Evolutionary conservation across 192 early-diverging fungal species (phyloP).

Genomic region (Backusella sp.): DNA sequence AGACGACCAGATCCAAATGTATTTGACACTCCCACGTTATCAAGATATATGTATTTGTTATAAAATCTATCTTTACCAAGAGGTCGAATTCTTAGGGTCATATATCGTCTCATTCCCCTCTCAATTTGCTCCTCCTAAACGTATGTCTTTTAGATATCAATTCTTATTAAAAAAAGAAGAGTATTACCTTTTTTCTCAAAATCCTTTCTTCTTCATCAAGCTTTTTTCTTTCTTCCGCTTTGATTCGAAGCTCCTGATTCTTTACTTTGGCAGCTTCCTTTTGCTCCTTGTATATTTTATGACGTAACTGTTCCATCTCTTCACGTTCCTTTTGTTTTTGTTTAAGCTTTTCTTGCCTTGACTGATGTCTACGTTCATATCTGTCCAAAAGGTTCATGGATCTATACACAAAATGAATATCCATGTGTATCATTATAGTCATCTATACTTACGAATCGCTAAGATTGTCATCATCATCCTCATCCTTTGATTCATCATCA

Average conservation of each 20-base stretch:
- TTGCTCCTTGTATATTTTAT: constrained; percentile 38
- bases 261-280: constrained; percentile 38
- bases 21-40: constrained; percentile 63
- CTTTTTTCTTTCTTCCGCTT: constrained; percentile 42
- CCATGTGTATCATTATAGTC: neutral
- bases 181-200: constrained; percentile 35
- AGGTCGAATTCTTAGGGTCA: constrained; percentile 63
- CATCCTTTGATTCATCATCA: constrained; percentile 8
- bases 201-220: constrained; percentile 54
- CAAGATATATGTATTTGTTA: constrained; percentile 89
- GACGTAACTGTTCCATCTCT: constrained; percentile 39
- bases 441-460: constrained; percentile 7
- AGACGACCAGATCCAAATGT: constrained; percentile 52
- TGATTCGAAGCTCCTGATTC: constrained; percentile 38
- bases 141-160: neutral
- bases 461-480: neutral
- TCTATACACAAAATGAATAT: neutral
- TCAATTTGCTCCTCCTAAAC: constrained; percentile 66
- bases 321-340: constrained; percentile 47
- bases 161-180: neutral
- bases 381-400: constrained; percentile 13
- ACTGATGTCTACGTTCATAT: constrained; percentile 24
- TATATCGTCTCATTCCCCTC: constrained; percentile 60
- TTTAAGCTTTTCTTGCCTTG: constrained; percentile 44
- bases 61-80: constrained; percentile 83